Conservation (phyloP, 2,329 filamentous ascomycete genomes). For the Seiridium cupressi region DNA sequence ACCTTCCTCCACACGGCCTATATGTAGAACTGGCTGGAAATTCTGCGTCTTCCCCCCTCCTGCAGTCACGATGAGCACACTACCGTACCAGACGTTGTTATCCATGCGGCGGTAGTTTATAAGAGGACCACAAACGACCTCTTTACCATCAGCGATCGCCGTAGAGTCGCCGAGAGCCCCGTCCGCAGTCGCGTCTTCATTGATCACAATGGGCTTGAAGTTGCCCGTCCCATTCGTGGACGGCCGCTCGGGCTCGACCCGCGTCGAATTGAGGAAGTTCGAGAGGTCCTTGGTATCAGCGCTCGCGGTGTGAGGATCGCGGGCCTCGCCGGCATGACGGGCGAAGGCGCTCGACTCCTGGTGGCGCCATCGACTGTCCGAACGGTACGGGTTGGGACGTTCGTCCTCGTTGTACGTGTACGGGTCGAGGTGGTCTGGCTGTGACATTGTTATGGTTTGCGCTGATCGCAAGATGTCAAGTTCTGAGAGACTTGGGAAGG, state of each 20-base stretch:
- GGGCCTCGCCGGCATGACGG: constrained; percentile 42
- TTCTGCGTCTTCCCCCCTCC: constrained; percentile 63
- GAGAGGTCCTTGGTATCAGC: constrained; percentile 50
- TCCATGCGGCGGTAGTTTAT: constrained; percentile 78
- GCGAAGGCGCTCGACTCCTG: constrained; percentile 59
- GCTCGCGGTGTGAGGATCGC: constrained; percentile 36
- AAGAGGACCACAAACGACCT: constrained; percentile 70
- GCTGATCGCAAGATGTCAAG: not conserved
- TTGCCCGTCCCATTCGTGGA: constrained; percentile 29
- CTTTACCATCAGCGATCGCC: constrained; percentile 43
- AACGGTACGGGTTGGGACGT: constrained; percentile 52
- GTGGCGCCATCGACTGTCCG: constrained; percentile 59
- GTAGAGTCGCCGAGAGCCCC: constrained; percentile 19
- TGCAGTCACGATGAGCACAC: constrained; percentile 77
- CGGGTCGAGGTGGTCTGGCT: constrained; percentile 19
- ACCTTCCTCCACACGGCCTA: constrained; percentile 40
- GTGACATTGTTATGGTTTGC: constrained; percentile 4
- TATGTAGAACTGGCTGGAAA: constrained; percentile 55
- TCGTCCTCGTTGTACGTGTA: constrained; percentile 27
- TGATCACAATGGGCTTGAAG: constrained; percentile 50
- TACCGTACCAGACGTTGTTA: constrained; percentile 73
- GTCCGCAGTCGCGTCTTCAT: constrained; percentile 33
- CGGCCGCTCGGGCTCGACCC: constrained; percentile 41
- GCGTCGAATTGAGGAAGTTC: constrained; percentile 53
- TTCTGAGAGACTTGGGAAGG: not conserved